These are phyloP conservation scores for Sicyos baderoa DNA, from an alignment of 306 rosid genomes.

Conservation along the genomic window DNA sequence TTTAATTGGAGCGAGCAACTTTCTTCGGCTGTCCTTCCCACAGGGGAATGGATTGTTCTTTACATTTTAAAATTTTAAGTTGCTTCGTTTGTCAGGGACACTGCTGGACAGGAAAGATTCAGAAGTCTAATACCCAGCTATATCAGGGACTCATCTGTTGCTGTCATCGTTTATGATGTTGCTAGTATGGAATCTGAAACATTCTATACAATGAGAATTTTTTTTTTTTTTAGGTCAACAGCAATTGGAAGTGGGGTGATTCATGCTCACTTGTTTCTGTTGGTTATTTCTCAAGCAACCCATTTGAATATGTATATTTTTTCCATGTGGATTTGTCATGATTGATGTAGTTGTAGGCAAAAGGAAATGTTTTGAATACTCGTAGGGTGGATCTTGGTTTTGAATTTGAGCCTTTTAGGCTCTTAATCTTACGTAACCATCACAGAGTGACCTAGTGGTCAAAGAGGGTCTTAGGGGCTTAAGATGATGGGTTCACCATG, in stretches of 20 bases:
- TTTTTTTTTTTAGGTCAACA: too few species aligned
- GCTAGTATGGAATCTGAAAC: constrained; percentile 34
- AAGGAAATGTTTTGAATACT: not conserved
- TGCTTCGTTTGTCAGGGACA: constrained; percentile 32
- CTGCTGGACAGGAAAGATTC: constrained; percentile 56
- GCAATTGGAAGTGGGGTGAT: too few species aligned
- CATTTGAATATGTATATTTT: constrained; percentile 1
- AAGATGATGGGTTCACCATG: too few species aligned
- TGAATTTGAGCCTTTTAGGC: not conserved
- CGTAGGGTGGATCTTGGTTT: not conserved
- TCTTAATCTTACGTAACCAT: too few species aligned
- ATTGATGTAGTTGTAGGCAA: not conserved
- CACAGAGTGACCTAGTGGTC: too few species aligned
- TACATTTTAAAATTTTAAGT: not conserved
- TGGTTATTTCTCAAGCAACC: not conserved
- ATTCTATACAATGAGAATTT: not conserved
- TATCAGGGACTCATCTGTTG: constrained; percentile 54
- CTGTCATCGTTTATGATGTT: constrained; percentile 46
- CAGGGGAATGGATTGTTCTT: not conserved
- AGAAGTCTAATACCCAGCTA: constrained; percentile 59
- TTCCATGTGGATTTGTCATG: constrained; percentile 15
- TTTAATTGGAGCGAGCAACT: not conserved
- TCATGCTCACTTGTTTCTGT: too few species aligned
- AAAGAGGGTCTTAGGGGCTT: too few species aligned
- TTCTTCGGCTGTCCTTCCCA: not conserved